Base-by-base conservation (phyloP, 2,329 filamentous ascomycete species). In the Xylariaceae sp. region DNA sequence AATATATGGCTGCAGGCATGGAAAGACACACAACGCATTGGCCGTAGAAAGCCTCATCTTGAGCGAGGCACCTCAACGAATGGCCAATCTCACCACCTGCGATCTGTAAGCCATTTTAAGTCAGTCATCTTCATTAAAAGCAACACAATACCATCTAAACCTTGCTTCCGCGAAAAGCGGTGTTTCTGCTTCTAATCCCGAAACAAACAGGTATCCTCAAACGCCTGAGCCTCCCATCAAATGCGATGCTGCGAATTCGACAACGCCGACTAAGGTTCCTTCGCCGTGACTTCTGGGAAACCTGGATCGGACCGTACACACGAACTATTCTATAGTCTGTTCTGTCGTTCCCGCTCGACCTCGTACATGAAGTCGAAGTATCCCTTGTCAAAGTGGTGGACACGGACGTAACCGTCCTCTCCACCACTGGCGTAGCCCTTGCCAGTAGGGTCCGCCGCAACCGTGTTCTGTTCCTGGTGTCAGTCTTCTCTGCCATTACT, bases 291-390 rank as follows among this genome's bases (percentile, higher is more conserved):
- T 56, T 53, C 39, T 63, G 61, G 52, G 64, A 51, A 63, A 57
- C 48, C 56, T 57, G 50, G n/a, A 34, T 18, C 17, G 30, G 34
- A 49, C 56, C 44, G 18, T 42, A 39, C 23, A 42, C 53, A 30
- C 44, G 51, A 53, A 55, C 56, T 57, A 59, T 55, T 58, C 66
- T 69, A 72, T 66, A 70, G 65, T 56, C 70, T 64, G 66, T 75
- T 72, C 70, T 76, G 73, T 65, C 80, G 77, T 80, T 97, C 92
- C 76, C 92, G 84, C 86, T 99, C 94, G 63, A 97, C 94, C 82
- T 99, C 94, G 77, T 96, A 99, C 82, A 89, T 85, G 80, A 99
- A 99, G 77, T 99, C 94, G 76, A 94, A 97, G 83, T 97, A 99
- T 64, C 88, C 85, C 83, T 96, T 96, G 80, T 99, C 94, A 78